A percentile compares a stretch with the other conserved stretches of the same genome.
phyloP scores from a whole-genome alignment of 2,329 filamentous ascomycete species.

The Aspergillus sp. region DNA sequence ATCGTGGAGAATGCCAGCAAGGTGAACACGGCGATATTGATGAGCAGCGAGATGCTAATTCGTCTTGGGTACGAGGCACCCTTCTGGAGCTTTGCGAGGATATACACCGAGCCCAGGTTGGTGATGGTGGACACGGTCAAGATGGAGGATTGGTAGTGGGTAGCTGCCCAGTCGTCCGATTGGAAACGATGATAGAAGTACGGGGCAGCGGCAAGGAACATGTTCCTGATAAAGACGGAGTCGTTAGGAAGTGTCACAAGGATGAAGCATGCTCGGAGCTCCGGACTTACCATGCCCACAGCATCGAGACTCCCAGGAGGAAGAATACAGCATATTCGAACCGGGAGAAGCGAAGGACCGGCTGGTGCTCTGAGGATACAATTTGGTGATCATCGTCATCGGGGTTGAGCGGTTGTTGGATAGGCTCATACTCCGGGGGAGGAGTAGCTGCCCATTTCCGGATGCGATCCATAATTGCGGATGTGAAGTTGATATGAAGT shows the following conservation, averaged over 20 bases:
- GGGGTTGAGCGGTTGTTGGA: conserved; percentile 26
- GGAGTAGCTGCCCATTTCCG: conserved; percentile 32
- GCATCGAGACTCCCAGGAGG: conserved; percentile 85
- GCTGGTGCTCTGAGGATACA: conserved; percentile 10
- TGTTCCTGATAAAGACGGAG: conserved; percentile 67
- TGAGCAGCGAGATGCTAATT: conserved; percentile 71
- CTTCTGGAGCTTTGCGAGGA: conserved; percentile 77
- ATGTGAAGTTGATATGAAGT: neutral
- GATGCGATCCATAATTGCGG: conserved; percentile 33
- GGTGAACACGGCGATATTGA: conserved; percentile 75
- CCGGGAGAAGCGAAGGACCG: conserved; percentile 66
- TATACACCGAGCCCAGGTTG: conserved; percentile 72
- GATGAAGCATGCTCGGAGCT: neutral
- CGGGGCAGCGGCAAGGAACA: conserved; percentile 92
- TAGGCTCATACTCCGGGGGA: conserved; percentile 29
- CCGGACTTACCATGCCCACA: conserved; percentile 83
- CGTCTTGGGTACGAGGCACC: conserved; percentile 84
- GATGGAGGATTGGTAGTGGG: conserved; percentile 87
- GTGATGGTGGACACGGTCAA: conserved; percentile 81
- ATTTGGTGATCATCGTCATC: conserved; percentile 30
- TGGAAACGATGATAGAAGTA: conserved; percentile 87
- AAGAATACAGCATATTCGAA: conserved; percentile 83
- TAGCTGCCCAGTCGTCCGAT: conserved; percentile 66
- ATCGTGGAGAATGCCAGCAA: conserved; percentile 79
- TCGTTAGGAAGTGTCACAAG: conserved; percentile 4